Conservation (phyloP, 495 filamentous ascomycete genomes). For the Ascodesmis nigricans region DNA sequence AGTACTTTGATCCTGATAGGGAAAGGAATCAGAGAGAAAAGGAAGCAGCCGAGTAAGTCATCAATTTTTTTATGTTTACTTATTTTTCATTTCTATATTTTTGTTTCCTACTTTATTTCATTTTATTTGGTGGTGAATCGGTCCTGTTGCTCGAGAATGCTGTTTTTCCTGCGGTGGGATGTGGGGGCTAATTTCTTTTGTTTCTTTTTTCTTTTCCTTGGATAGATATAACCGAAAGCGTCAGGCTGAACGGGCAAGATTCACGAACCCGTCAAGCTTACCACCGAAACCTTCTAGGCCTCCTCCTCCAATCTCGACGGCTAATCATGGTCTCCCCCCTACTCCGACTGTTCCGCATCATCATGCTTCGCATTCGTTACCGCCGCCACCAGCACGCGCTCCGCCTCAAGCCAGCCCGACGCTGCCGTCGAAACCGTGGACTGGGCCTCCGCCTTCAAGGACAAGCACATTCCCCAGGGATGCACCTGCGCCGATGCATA, state of each 20-base stretch:
- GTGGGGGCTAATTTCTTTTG: conserved; percentile 21
- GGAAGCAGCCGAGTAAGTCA: conserved; percentile 22
- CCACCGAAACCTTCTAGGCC: conserved; percentile 8
- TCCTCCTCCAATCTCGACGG: conserved; percentile 12
- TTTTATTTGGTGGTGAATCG: conserved; percentile 4
- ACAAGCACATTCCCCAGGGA: no score
- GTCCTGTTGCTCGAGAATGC: conserved; percentile 10
- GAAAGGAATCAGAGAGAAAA: conserved; percentile 20
- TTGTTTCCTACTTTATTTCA: conserved; percentile 4
- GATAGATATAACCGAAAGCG: conserved; percentile 23
- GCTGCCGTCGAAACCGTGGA: no score
- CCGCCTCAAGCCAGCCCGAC: no score
- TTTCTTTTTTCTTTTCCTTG: conserved; percentile 15
- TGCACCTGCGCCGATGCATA: no score
- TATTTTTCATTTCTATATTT: conserved; percentile 5
- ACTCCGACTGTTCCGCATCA: conserved; percentile 1
- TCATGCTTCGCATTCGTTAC: conserved; percentile 8
- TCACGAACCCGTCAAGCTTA: conserved; percentile 12
- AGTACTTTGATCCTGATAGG: conserved; percentile 18
- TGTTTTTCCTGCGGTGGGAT: conserved; percentile 19
- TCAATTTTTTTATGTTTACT: conserved; percentile 4
- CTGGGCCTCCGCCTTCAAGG: no score
- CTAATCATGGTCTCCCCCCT: conserved; percentile 14
- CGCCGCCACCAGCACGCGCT: no score
- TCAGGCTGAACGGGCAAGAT: conserved; percentile 23